These are phyloP conservation scores for Hawksworthiomyces lignivorus DNA, from an alignment of 2,329 filamentous ascomycete genomes.

Conservation along the genomic window DNA sequence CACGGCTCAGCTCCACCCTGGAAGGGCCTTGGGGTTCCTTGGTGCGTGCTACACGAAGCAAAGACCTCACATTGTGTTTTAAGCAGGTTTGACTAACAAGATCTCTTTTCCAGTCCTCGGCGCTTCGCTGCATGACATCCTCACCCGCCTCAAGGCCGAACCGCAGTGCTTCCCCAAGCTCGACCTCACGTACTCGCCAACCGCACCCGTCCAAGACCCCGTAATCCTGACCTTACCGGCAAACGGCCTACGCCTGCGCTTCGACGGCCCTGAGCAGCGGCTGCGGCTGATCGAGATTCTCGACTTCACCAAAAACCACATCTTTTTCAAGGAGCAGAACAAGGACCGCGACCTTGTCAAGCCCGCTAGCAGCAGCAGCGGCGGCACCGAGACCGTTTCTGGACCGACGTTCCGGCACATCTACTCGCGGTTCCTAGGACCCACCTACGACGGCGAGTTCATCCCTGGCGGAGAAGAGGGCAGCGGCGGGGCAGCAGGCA, in stretches of 20 bases:
- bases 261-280: constrained; percentile 88
- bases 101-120: constrained; percentile 58
- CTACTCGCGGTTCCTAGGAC: constrained; percentile 87
- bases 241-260: constrained; percentile 84
- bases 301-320: constrained; percentile 78
- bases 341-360: constrained; percentile 69
- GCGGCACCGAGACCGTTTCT: background rate
- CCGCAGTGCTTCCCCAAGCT: constrained; percentile 75
- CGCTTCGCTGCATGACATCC: constrained; percentile 80
- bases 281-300: constrained; percentile 83
- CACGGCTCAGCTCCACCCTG: constrained; percentile 57
- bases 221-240: constrained; percentile 68
- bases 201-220: constrained; percentile 65
- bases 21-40: constrained; percentile 57
- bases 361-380: constrained; percentile 28
- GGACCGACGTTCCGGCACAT: constrained; percentile 82
- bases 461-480: constrained; percentile 45
- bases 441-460: constrained; percentile 91
- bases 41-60: constrained; percentile 20
- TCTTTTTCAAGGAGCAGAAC: constrained; percentile 66
- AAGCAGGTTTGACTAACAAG: constrained; percentile 5
- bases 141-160: constrained; percentile 82
- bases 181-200: constrained; percentile 72
- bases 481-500: constrained; percentile 39
- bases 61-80: background rate